These are phyloP conservation scores for Populus hybrid DNA, from an alignment of 441 rosid genomes.

Conservation along the genomic window DNA sequence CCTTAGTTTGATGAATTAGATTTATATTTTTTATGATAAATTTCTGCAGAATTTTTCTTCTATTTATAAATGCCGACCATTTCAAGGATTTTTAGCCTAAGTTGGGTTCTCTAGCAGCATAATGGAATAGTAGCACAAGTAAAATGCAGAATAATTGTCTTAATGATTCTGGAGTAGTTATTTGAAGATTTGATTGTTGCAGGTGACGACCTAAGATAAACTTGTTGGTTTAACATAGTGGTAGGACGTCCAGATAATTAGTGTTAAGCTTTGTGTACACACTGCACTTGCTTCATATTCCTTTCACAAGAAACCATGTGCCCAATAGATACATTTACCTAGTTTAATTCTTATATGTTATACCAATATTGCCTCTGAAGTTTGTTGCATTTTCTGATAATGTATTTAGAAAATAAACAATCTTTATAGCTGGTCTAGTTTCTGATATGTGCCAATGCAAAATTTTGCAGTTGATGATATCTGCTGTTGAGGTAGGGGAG, in stretches of 20 bases:
- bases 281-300: not conserved
- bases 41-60: not conserved
- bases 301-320: not conserved
- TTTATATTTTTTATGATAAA: not conserved
- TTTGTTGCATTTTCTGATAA: not conserved
- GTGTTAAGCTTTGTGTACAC: not conserved
- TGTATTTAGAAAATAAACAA: not conserved
- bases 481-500: slow-evolving; percentile 34
- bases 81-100: not conserved
- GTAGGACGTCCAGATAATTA: not conserved
- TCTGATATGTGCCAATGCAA: not conserved
- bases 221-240: not conserved
- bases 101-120: not conserved
- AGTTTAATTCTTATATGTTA: not conserved
- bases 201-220: not conserved
- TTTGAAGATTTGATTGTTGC: not conserved
- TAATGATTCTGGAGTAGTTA: not conserved
- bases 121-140: not conserved
- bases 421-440: not conserved
- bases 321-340: too few species aligned
- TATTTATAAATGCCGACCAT: not conserved
- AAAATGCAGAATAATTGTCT: not conserved
- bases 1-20: not conserved
- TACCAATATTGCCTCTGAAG: not conserved
- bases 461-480: slow-evolving; percentile 35